phyloP scores from a whole-genome alignment of 495 filamentous ascomycete genomes.

The Massariosphaeria phaeospora region DNA sequence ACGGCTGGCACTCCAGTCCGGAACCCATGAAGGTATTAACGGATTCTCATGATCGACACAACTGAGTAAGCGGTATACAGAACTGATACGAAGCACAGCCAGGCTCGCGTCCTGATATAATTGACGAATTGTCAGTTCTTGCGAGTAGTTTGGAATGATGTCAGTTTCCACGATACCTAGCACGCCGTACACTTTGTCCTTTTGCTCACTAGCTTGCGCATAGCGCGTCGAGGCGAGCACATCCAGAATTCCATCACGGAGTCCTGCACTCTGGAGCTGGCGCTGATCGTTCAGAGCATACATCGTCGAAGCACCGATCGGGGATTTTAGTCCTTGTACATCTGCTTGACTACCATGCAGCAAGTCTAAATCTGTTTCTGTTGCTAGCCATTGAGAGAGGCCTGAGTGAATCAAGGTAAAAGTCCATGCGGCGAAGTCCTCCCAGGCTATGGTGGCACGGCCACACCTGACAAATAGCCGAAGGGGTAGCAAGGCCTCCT shows the following conservation, averaged over 20 bases:
- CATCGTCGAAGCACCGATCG: too few species aligned
- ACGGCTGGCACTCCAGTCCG: slow-evolving; percentile 1
- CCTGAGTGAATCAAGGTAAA: not conserved
- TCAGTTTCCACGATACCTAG: not conserved
- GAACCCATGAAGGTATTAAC: slow-evolving; percentile 2
- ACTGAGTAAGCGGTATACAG: not conserved
- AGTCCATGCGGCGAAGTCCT: not conserved
- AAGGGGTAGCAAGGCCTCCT: not conserved
- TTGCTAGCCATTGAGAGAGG: not conserved
- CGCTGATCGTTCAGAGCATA: too few species aligned
- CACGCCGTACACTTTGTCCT: slow-evolving; percentile 9
- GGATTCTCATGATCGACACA: slow-evolving; percentile 7
- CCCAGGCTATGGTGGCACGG: not conserved
- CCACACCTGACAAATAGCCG: not conserved
- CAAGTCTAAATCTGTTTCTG: not conserved
- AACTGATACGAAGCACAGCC: not conserved
- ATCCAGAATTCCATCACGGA: too few species aligned
- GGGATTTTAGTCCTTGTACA: not conserved
- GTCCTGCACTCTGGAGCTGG: too few species aligned
- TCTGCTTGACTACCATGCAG: not conserved
- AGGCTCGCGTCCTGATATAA: not conserved
- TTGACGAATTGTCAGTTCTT: not conserved
- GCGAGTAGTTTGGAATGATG: not conserved
- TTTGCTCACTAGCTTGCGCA: not conserved
- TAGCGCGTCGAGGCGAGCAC: not conserved